Percentiles rank a stretch among this genome's conserved stretches.
phyloP scores from a whole-genome alignment of 148 eudicot species.

The Persicaria maculosa region DNA sequence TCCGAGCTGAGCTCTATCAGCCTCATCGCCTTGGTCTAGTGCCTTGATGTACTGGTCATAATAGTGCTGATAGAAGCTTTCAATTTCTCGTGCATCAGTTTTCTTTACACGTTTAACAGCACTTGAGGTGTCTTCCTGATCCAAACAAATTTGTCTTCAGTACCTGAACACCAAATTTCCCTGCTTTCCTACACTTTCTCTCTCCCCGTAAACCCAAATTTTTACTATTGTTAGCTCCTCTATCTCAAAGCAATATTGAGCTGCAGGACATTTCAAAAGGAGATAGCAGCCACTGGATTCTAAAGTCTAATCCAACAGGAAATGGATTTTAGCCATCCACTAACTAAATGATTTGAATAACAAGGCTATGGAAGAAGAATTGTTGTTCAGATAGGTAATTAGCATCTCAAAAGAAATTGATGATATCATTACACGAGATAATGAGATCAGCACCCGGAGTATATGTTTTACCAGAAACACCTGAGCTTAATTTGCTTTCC shows the following conservation, averaged over 20 bases:
- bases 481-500: background rate
- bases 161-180: constrained; percentile 33
- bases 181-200: background rate
- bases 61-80: constrained; percentile 86
- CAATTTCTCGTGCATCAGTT: constrained; percentile 92
- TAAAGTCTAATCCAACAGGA: background rate
- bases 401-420: too few species aligned
- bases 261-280: background rate
- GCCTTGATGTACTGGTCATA: constrained; percentile 73
- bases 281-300: background rate
- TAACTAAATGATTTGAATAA: background rate
- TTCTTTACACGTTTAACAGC: constrained; percentile 65
- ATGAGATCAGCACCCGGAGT: too few species aligned
- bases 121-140: constrained; percentile 76
- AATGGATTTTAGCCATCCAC: background rate
- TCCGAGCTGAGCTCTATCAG: constrained; percentile 80
- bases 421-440: too few species aligned
- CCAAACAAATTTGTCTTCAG: constrained; percentile 5
- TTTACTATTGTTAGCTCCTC: background rate
- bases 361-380: too few species aligned
- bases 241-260: background rate
- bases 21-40: constrained; percentile 84
- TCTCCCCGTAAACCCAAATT: background rate
- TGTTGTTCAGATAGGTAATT: too few species aligned
- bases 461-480: background rate